Evolutionary conservation across 768 basidiomycete species (phyloP).

Genomic region (Phylloporus sp.): DNA sequence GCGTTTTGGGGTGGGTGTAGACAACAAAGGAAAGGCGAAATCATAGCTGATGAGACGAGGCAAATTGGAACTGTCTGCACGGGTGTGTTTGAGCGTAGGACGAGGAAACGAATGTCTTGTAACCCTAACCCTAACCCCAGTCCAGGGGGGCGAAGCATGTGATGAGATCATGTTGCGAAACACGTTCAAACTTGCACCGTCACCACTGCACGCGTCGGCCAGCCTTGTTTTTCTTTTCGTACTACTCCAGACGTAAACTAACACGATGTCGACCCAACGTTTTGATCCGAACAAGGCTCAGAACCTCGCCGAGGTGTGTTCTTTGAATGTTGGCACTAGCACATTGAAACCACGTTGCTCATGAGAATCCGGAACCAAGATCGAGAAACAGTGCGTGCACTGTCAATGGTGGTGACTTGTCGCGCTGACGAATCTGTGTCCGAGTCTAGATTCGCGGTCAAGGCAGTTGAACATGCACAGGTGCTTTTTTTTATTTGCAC

Average conservation of each 20-base stretch:
- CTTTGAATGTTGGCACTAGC: constrained; percentile 3
- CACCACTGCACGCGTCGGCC: background rate
- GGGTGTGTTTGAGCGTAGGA: background rate
- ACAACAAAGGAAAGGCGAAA: constrained; percentile 23
- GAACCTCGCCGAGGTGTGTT: constrained; percentile 78
- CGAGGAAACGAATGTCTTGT: background rate
- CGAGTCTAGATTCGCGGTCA: constrained; percentile 47
- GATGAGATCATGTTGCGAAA: background rate
- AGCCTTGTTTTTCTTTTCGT: background rate
- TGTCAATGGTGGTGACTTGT: background rate
- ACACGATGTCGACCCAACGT: constrained; percentile 41
- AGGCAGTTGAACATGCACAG: constrained; percentile 94
- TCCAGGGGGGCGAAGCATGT: constrained; percentile 9
- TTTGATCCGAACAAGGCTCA: constrained; percentile 93
- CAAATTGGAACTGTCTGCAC: background rate
- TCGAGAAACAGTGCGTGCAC: constrained; percentile 86
- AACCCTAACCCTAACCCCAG: constrained; percentile 28
- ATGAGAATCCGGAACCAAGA: constrained; percentile 42
- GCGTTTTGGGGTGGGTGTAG: constrained; percentile 56
- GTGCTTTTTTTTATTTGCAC: too few species aligned
- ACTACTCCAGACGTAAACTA: constrained; percentile 18
- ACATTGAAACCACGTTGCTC: constrained; percentile 19
- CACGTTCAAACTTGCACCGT: background rate
- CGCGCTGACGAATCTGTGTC: constrained; percentile 9
- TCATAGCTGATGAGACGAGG: constrained; percentile 7